phyloP scores from a whole-genome alignment of 352 stramenopile species.

The Phytophthora crassamura region DNA sequence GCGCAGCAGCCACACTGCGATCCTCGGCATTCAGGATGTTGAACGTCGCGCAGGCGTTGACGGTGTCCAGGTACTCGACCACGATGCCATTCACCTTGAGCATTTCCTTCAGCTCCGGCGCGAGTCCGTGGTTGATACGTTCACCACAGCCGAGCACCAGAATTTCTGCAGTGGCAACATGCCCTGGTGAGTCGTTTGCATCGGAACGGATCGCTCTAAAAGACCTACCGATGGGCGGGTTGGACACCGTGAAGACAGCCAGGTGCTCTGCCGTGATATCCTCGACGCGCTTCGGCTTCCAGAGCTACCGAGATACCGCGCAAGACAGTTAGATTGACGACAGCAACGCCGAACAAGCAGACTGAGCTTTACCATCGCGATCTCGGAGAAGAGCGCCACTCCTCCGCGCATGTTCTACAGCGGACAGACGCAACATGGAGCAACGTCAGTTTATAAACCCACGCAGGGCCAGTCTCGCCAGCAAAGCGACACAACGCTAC shows the following conservation, averaged over 20 bases:
- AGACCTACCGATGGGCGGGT: constrained; percentile 80
- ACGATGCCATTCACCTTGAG: constrained; percentile 88
- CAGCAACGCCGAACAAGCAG: neutral
- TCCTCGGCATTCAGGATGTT: constrained; percentile 93
- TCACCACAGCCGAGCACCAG: constrained; percentile 81
- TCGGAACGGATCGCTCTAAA: too few relatives aligned
- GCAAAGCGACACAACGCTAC: constrained; percentile 8
- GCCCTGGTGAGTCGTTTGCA: constrained; percentile 3
- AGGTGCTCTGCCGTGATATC: constrained; percentile 86
- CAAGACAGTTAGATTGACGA: neutral
- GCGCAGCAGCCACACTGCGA: constrained; percentile 78
- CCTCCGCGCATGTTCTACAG: constrained; percentile 82
- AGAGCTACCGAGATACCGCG: constrained; percentile 50
- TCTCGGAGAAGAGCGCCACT: constrained; percentile 73
- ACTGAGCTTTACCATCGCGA: constrained; percentile 64
- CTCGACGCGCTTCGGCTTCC: constrained; percentile 77
- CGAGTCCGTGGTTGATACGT: constrained; percentile 67
- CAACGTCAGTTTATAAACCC: neutral
- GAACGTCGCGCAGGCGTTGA: constrained; percentile 90
- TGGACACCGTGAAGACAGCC: constrained; percentile 75
- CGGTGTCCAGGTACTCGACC: constrained; percentile 85
- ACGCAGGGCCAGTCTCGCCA: too few relatives aligned
- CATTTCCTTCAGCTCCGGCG: constrained; percentile 68
- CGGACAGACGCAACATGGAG: neutral
- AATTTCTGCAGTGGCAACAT: constrained; percentile 54